Evolutionary conservation across 345 rosid species (phyloP).

Genomic region (Populus alba): DNA sequence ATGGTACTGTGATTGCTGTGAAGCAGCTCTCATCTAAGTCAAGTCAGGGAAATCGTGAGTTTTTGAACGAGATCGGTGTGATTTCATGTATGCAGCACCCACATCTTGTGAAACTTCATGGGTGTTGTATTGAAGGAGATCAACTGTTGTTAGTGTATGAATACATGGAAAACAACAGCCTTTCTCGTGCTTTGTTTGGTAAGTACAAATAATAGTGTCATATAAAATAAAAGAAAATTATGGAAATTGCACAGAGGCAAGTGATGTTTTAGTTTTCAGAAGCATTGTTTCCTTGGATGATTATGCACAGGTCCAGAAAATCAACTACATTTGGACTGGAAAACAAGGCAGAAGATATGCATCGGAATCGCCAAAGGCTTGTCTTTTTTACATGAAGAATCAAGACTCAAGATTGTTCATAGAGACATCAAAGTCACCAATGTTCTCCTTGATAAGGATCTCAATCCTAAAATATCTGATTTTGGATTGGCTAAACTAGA

Average conservation of each 20-base stretch:
- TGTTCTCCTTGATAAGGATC: constrained; percentile 16
- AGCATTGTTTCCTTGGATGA: neutral
- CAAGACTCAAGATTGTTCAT: constrained; percentile 12
- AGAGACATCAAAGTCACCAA: constrained; percentile 20
- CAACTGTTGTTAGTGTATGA: constrained; percentile 17
- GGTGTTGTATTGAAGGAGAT: constrained; percentile 16
- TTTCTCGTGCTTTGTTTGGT: constrained; percentile 12
- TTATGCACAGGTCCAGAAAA: neutral
- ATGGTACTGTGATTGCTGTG: constrained; percentile 14
- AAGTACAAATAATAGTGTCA: neutral
- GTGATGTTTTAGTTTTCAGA: neutral
- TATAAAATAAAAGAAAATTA: neutral
- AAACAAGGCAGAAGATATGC: constrained; percentile 12
- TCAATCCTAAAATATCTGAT: constrained; percentile 16
- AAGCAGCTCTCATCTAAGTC: constrained; percentile 23
- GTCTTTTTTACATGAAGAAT: constrained; percentile 14
- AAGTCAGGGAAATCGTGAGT: constrained; percentile 21
- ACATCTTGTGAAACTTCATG: constrained; percentile 19
- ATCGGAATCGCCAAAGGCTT: constrained; percentile 24
- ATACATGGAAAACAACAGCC: constrained; percentile 21
- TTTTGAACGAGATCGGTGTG: constrained; percentile 21
- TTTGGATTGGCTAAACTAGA: constrained; percentile 23
- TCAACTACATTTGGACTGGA: constrained; percentile 2
- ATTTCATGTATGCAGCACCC: constrained; percentile 16
- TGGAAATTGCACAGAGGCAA: neutral